Evolutionary conservation across 495 filamentous ascomycete species (phyloP).

Genomic region (Tuber aestivum): DNA sequence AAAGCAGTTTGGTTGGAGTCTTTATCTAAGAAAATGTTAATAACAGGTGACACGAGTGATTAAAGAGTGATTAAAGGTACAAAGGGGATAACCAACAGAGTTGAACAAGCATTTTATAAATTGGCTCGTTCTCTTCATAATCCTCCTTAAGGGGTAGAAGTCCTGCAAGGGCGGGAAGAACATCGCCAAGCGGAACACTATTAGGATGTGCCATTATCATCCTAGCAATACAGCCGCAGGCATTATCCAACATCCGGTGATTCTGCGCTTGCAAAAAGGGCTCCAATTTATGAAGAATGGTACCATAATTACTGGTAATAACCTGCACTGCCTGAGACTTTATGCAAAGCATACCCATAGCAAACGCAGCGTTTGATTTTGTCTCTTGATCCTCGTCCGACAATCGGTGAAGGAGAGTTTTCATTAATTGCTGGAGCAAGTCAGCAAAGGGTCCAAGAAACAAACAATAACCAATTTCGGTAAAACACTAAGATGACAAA

Average conservation of each 20-base stretch:
- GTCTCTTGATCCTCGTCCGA: slow-evolving; percentile 86
- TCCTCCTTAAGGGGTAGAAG: slow-evolving; percentile 88
- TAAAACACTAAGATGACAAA: not conserved
- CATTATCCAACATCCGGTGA: slow-evolving; percentile 81
- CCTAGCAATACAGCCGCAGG: slow-evolving; percentile 82
- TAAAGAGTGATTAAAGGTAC: not conserved
- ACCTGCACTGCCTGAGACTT: slow-evolving; percentile 66
- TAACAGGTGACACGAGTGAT: not conserved
- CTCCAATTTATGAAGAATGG: slow-evolving; percentile 77
- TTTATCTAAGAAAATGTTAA: slow-evolving; percentile 54
- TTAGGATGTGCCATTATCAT: slow-evolving; percentile 83
- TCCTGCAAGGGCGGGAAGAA: slow-evolving; percentile 70
- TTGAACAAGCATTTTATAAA: slow-evolving; percentile 79
- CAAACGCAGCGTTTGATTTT: slow-evolving; percentile 90
- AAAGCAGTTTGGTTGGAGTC: slow-evolving; percentile 65
- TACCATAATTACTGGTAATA: slow-evolving; percentile 64
- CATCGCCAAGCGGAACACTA: slow-evolving; percentile 68
- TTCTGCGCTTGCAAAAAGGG: slow-evolving; percentile 67
- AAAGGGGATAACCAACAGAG: slow-evolving; percentile 59
- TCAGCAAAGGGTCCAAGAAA: not conserved
- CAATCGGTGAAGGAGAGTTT: slow-evolving; percentile 78
- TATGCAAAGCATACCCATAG: slow-evolving; percentile 72
- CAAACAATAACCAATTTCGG: not conserved
- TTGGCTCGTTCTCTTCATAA: slow-evolving; percentile 90
- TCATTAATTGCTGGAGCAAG: slow-evolving; percentile 54